Evolutionary conservation across 2,329 filamentous ascomycete genomes (phyloP), one percentile per base, ranked within the genome.

Genomic region (Colletotrichum kahawae): DNA sequence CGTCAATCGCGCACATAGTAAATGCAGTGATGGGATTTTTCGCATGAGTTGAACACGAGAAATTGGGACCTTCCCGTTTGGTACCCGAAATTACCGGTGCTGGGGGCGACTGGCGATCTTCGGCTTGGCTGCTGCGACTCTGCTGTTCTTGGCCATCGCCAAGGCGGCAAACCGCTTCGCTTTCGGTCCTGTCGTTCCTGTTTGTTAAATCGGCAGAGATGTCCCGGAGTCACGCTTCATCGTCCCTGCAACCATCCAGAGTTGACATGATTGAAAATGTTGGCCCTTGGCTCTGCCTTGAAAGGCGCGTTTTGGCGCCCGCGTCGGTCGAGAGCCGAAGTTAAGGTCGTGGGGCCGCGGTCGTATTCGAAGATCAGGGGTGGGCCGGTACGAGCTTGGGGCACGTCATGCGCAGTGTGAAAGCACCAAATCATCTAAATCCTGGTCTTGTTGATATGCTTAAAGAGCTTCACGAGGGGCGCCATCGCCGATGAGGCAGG

Each of bases 11-110:
- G 65, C 27, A 43, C 29, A 33, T 13, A 24, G 24, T 21, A 12
- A 48, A 18, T 29, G 12, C 31, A 31, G 18, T 36, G 43, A 34
- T 8, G 14, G 10, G 24, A 13, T 51, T 7, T 36, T 1, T 13
- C 27, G 56, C 59, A 24, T 38, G 48, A 34, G 21, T 51, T 29
- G 59, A 74, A 74, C 48, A 74, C 71, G 71, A 65, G 71, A 65
- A 74, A 74, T 74, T 70, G 59, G 48, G 57, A 74, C 71, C 71
- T 70, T 74, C 66, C 66, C n/a, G 21, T 63, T 65, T 29, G 34
- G 66, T 31, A 65, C 64, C 31, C 59, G 67, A 70, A 65, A 70
- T 65, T 59, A 38, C 71, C 27, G 59, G 34, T 13, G 7, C 34
- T 57, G 8, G 59, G 67, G 34, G 57, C 29, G 6, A 18, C 38